Base-by-base conservation (phyloP, 129 eudicot species). In the Heracleum sosnowskyi region DNA sequence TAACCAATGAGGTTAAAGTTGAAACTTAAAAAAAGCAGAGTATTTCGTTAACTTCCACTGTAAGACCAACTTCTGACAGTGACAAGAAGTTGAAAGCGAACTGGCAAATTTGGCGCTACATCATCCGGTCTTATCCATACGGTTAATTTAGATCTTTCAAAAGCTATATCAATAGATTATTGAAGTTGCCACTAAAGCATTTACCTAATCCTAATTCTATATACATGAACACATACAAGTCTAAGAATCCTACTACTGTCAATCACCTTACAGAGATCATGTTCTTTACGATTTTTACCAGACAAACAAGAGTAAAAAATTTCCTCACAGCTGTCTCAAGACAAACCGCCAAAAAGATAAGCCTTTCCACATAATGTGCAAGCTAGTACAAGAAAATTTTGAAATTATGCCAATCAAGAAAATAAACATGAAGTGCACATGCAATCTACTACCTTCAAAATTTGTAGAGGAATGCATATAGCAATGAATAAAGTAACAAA, bases 161-260 rank as follows among this genome's bases (percentile, higher is more conserved):
- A 42, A 73, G 24, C 29, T 69, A 34, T 26, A 42, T 73, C 5
- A 15, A 73, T 71, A 73, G 10, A 73, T 26, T 11, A 42, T 11
- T 24, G 18, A 8, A 41, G 24, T 17, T 42, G 36, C n/a, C n/a
- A 40, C 55, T 15, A 71, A 39, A 36, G 46, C 75, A 72, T 72
- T 39, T 24, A 72, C 75, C 75, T 71, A 31, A 69, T 69, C 74
- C 45, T 69, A 71, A 39, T 20, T 15, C 36, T 63, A 63, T 70
- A 17, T 70, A 29, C 15, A 17, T 41, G 69, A 26, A 41, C 51
- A 3, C 49, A 10, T 39, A 71, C 47, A 37, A 37, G 47, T 36
- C 75, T 24, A 13, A 8, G 20, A 24, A 37, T 72, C 76, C 53
- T 42, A 39, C 53, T 42, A 39, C 17, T 72, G 34, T 41, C 45